A percentile compares a stretch with the other conserved stretches of the same genome.
Conservation (phyloP, 2,329 filamentous ascomycete species). For the Aspergillus clavatus region DNA sequence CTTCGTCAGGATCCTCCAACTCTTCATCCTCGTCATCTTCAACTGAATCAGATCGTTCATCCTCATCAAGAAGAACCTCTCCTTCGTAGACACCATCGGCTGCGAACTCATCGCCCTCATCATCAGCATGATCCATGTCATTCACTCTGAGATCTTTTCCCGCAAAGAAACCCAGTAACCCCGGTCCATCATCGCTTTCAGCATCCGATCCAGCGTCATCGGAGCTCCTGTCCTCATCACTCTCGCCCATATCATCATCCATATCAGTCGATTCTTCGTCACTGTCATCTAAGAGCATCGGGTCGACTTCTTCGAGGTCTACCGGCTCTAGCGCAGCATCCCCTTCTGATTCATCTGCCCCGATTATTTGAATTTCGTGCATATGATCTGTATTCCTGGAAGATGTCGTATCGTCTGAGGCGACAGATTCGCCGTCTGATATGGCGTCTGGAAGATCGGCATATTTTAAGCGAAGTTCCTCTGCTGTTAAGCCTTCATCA, state of each 20-base stretch:
- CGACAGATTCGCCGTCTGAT: slow-evolving; percentile 22
- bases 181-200: slow-evolving; percentile 38
- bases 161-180: slow-evolving; percentile 46
- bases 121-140: slow-evolving; percentile 13
- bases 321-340: slow-evolving; percentile 22
- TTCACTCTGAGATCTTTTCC: slow-evolving; percentile 32
- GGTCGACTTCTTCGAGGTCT: slow-evolving; percentile 43
- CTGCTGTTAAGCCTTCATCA: slow-evolving; percentile 44
- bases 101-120: slow-evolving; percentile 38
- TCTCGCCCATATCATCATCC: slow-evolving; percentile 47
- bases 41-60: slow-evolving; percentile 20
- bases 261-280: slow-evolving; percentile 46
- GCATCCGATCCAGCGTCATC: slow-evolving; percentile 46
- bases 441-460: slow-evolving; percentile 33
- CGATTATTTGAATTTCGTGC: slow-evolving; percentile 20
- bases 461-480: slow-evolving; percentile 46
- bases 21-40: slow-evolving; percentile 25
- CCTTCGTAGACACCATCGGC: slow-evolving; percentile 29
- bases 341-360: slow-evolving; percentile 15
- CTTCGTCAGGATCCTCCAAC: slow-evolving; percentile 32
- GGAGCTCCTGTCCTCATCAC: slow-evolving; percentile 45
- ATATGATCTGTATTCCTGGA: slow-evolving; percentile 17
- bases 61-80: slow-evolving; percentile 22
- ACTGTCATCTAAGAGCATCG: slow-evolving; percentile 43
- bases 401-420: slow-evolving; percentile 17